These are phyloP conservation scores for Monocercomonoides exilis DNA, from an alignment of 78 protist genomes.

Conservation along the genomic window DNA sequence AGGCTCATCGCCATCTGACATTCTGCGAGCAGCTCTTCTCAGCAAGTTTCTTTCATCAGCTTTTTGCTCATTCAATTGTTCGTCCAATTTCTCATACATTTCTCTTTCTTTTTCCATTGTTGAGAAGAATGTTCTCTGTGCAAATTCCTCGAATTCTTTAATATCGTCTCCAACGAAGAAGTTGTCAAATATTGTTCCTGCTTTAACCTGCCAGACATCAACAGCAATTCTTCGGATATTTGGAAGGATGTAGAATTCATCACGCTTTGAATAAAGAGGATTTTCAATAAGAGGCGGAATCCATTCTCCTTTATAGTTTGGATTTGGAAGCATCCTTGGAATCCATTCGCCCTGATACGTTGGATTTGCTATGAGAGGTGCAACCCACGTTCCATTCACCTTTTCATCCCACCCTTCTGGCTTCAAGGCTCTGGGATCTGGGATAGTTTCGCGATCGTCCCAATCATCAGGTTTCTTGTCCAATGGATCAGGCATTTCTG, in stretches of 20 bases:
- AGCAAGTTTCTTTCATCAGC: neutral
- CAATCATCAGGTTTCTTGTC: slow-evolving; percentile 77
- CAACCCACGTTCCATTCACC: slow-evolving; percentile 26
- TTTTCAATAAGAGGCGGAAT: slow-evolving; percentile 75
- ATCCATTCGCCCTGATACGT: slow-evolving; percentile 87
- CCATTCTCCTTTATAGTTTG: slow-evolving; percentile 89
- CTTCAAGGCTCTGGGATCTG: slow-evolving; percentile 81
- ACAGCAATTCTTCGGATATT: neutral
- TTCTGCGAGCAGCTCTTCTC: neutral
- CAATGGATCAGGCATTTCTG: slow-evolving; percentile 50
- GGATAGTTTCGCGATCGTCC: slow-evolving; percentile 49
- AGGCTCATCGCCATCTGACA: neutral
- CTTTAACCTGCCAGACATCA: slow-evolving; percentile 57
- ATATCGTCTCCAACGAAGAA: slow-evolving; percentile 74
- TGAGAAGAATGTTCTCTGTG: neutral
- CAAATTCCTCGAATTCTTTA: slow-evolving; percentile 42
- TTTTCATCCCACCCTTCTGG: slow-evolving; percentile 96
- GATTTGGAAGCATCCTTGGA: slow-evolving; percentile 14
- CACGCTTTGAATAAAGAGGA: neutral
- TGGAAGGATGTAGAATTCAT: neutral
- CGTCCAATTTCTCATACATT: neutral
- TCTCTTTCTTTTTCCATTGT: neutral
- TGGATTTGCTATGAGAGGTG: slow-evolving; percentile 10
- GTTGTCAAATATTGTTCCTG: slow-evolving; percentile 94
- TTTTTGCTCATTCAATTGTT: neutral